These are phyloP conservation scores for Populus hybrid DNA, from an alignment of 441 rosid species.

Conservation along the genomic window DNA sequence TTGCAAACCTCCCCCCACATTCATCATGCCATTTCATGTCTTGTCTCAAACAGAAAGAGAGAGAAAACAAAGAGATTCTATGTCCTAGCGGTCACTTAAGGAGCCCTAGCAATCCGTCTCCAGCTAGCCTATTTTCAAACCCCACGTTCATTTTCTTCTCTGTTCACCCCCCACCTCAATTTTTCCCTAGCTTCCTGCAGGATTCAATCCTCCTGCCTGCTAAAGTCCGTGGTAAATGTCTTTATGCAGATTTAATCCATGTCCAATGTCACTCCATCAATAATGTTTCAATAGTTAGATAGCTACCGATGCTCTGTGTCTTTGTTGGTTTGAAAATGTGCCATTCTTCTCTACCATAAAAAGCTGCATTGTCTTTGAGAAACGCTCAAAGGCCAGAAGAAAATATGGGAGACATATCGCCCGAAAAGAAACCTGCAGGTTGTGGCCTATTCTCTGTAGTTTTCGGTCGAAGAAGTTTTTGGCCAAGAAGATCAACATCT, in stretches of 20 bases:
- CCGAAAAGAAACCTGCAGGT: conserved; percentile 50
- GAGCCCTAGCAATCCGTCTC: conserved; percentile 30
- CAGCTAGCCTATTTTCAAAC: conserved; percentile 19
- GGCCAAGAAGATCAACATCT: conserved; percentile 54
- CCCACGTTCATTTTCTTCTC: background rate
- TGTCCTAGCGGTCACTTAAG: conserved; percentile 34
- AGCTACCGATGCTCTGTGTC: background rate
- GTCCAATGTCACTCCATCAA: background rate
- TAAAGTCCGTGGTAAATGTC: background rate
- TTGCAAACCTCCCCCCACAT: background rate
- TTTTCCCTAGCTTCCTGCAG: background rate
- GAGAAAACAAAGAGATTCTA: conserved; percentile 14
- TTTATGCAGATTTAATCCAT: too few relatives aligned
- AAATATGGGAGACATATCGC: conserved; percentile 36
- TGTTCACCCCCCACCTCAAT: background rate
- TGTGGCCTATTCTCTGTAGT: conserved; percentile 71
- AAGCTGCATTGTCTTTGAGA: background rate
- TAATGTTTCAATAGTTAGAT: background rate
- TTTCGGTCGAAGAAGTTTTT: conserved; percentile 55
- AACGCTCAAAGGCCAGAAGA: background rate
- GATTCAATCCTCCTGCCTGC: background rate
- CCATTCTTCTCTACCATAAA: background rate
- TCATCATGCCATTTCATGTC: conserved; percentile 24
- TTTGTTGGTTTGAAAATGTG: conserved; percentile 6
- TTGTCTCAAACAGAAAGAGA: conserved; percentile 20